Base-by-base conservation (phyloP, 2,329 filamentous ascomycete genomes). In the Orbilia blumenaviensis region DNA sequence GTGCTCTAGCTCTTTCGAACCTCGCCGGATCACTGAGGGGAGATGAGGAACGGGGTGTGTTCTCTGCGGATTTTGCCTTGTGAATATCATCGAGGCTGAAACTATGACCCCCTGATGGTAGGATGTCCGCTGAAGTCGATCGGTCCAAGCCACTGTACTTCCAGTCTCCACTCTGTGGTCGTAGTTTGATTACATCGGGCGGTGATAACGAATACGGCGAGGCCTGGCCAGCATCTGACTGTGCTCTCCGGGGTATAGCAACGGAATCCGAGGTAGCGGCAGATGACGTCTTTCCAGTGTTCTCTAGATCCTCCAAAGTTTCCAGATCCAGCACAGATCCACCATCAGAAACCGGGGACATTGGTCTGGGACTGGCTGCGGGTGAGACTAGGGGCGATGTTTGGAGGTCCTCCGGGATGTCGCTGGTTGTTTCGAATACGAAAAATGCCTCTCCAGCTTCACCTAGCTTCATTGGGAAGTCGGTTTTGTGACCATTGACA, bases 381-480 rank as follows among this genome's bases (percentile, higher is more conserved):
- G 95, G 95, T 23, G 94, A 97, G 61, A 96, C 92, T 62, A 98
- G 86, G 34, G 95, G 95, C 54, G 94, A 98, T 0, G 95, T 99
- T 84, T 98, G 95, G 81, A 98, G 85, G 68, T 91, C 92, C 82
- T 92, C 91, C n/a, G 95, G 95, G 73, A 99, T 95, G 80, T 89
- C 91, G 79, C 94, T 92, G 63, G 90, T 91, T 7, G 95, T 99
- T 84, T 98, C 93, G 81, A 99, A 98, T 78, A 99, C 93, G 83
- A 99, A 99, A 85, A 99, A 99, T 25, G 95, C 95, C 85, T 99
- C 95, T 78, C 95, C 95, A 62, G 93, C 95, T 82, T 99, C 95
- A 48, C 95, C 95, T 18, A 99, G 87, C 85, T 99, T 99, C 95
- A 99, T 99, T 52, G 95, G 90, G 85, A 96, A 97, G 79, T 95